These are phyloP conservation scores for Apocynum venetum DNA, from an alignment of 257 asterid species.

Conservation along the genomic window DNA sequence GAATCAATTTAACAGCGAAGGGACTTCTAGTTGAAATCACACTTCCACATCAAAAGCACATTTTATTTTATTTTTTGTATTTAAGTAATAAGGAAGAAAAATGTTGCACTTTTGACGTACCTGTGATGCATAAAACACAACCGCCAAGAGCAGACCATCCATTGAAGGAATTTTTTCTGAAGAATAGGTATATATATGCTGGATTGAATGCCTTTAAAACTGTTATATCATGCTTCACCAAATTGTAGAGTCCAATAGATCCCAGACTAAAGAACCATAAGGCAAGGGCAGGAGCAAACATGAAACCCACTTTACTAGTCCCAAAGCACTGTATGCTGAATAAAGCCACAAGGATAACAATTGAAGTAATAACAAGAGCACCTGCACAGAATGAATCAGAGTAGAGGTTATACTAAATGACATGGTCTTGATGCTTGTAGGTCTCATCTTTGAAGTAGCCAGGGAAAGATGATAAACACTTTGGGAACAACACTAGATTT, in stretches of 20 bases:
- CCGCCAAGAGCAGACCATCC: slow-evolving; percentile 99
- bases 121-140: slow-evolving; percentile 96
- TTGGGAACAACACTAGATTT: not conserved
- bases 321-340: slow-evolving; percentile 92
- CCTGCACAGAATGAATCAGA: slow-evolving; percentile 40
- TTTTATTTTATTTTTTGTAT: not conserved
- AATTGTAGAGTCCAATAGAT: slow-evolving; percentile 74
- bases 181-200: slow-evolving; percentile 69
- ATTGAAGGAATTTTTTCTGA: slow-evolving; percentile 53
- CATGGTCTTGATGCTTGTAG: not conserved
- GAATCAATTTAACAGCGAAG: not conserved
- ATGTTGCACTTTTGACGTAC: slow-evolving; percentile 27
- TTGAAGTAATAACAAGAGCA: slow-evolving; percentile 82
- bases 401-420: not conserved
- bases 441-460: not conserved
- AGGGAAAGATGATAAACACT: not conserved
- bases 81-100: not conserved
- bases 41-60: not conserved
- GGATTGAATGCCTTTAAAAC: slow-evolving; percentile 86
- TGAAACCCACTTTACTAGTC: slow-evolving; percentile 80
- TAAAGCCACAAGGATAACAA: slow-evolving; percentile 65
- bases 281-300: slow-evolving; percentile 89
- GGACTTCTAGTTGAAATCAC: not conserved
- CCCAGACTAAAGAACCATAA: slow-evolving; percentile 91
- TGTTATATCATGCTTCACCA: slow-evolving; percentile 57